These are phyloP conservation scores for Pseudocercospora vitis DNA, from an alignment of 2,329 filamentous ascomycete genomes.

Conservation along the genomic window DNA sequence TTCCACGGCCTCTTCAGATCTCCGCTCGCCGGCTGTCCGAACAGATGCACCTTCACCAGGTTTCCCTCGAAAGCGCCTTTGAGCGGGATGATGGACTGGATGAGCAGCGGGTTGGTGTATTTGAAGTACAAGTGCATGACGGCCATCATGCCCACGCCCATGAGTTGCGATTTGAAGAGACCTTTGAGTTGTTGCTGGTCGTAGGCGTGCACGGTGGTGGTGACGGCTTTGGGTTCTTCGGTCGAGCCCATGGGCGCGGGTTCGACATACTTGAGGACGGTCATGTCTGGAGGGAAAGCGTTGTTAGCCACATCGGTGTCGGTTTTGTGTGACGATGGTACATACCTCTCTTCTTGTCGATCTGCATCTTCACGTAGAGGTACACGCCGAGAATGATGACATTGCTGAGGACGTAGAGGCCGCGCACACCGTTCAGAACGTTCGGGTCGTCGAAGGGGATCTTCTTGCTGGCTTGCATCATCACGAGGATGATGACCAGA, in stretches of 20 bases:
- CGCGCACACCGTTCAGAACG: slow-evolving; percentile 64
- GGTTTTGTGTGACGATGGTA: not conserved
- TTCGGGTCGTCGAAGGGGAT: slow-evolving; percentile 90
- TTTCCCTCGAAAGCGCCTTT: slow-evolving; percentile 96
- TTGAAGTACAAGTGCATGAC: slow-evolving; percentile 99
- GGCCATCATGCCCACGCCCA: slow-evolving; percentile 96
- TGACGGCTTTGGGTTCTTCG: slow-evolving; percentile 94
- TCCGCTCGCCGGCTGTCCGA: slow-evolving; percentile 80
- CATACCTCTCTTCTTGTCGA: slow-evolving; percentile 97
- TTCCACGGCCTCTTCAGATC: slow-evolving; percentile 98
- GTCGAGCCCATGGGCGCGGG: slow-evolving; percentile 87
- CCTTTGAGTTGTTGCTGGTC: slow-evolving; percentile 81
- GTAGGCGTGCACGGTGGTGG: slow-evolving; percentile 94
- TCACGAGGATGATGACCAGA: slow-evolving; percentile 89
- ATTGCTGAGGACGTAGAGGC: slow-evolving; percentile 68
- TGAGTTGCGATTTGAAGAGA: slow-evolving; percentile 85
- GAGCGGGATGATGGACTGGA: slow-evolving; percentile 97
- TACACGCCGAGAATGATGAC: slow-evolving; percentile 82
- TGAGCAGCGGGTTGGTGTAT: slow-evolving; percentile 98
- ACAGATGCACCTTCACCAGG: slow-evolving; percentile 91
- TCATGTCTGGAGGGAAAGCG: slow-evolving; percentile 67
- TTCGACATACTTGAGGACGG: slow-evolving; percentile 98
- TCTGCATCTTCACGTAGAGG: slow-evolving; percentile 77
- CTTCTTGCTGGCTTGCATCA: slow-evolving; percentile 98
- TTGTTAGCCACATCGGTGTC: not conserved